Evolutionary conservation across 2,329 filamentous ascomycete genomes (phyloP).

Genomic region (Thielaviopsis musarum): DNA sequence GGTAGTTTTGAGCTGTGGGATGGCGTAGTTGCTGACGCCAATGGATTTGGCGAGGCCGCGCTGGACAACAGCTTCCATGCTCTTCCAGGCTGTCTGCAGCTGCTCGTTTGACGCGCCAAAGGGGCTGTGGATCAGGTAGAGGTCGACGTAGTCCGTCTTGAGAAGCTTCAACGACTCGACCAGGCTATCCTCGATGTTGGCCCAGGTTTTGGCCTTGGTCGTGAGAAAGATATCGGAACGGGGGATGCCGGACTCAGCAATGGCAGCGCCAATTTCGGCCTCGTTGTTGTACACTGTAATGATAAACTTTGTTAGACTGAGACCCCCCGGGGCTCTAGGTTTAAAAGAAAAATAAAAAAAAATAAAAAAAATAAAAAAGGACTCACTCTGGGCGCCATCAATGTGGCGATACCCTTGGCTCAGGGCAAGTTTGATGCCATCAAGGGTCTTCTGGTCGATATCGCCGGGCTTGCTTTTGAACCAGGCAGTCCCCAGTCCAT

Average conservation of each 20-base stretch:
- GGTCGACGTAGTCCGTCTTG: slow-evolving; percentile 33
- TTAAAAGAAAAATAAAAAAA: too few species aligned
- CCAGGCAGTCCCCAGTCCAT: slow-evolving; percentile 9
- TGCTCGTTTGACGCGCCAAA: slow-evolving; percentile 7
- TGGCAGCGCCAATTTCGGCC: slow-evolving; percentile 25
- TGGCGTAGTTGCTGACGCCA: slow-evolving; percentile 35
- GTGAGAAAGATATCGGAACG: slow-evolving; percentile 32
- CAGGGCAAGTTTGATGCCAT: slow-evolving; percentile 5
- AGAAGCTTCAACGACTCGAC: slow-evolving; percentile 32
- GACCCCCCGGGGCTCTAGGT: too few species aligned
- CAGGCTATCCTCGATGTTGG: slow-evolving; percentile 29
- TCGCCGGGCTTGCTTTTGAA: not conserved
- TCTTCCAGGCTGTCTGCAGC: slow-evolving; percentile 17
- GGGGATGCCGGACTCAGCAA: slow-evolving; percentile 23
- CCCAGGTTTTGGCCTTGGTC: slow-evolving; percentile 33
- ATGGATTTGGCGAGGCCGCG: slow-evolving; percentile 27
- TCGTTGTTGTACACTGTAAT: slow-evolving; percentile 26
- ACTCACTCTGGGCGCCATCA: slow-evolving; percentile 3
- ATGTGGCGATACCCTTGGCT: slow-evolving; percentile 7
- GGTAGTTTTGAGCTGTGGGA: slow-evolving; percentile 25
- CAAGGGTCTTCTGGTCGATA: slow-evolving; percentile 2
- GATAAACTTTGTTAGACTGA: too few species aligned
- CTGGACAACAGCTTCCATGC: slow-evolving; percentile 24
- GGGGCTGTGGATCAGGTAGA: slow-evolving; percentile 34
- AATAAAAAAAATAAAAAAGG: too few species aligned